A percentile compares a stretch with the other conserved stretches of the same genome.
Conservation (phyloP, 192 early-diverging fungal genomes). For the Coemansia furcata region DNA sequence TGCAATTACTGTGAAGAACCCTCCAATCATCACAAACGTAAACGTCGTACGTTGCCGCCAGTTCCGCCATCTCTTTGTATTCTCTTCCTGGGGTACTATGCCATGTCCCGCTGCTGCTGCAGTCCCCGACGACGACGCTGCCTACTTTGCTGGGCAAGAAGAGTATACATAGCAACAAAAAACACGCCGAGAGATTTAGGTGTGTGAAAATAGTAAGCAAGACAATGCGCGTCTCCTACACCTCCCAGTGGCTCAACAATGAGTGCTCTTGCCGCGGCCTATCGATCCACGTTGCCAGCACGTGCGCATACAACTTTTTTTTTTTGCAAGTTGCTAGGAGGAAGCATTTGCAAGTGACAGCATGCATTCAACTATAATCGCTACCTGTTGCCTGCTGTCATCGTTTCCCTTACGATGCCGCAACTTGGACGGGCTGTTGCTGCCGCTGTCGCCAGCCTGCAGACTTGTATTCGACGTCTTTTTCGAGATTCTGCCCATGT, state of each 20-base stretch:
- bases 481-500: constrained; percentile 32
- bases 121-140: not conserved
- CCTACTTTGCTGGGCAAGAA: not conserved
- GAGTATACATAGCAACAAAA: not conserved
- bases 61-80: constrained; percentile 65
- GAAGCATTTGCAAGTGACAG: not conserved
- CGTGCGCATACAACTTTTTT: not conserved
- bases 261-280: not conserved
- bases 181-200: not conserved
- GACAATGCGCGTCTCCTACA: not conserved
- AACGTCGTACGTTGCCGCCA: constrained; percentile 80
- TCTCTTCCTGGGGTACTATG: constrained; percentile 37
- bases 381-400: constrained; percentile 3
- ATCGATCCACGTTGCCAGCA: not conserved
- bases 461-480: constrained; percentile 30
- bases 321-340: not conserved
- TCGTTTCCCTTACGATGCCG: constrained; percentile 43
- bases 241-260: not conserved
- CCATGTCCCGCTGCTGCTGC: not conserved
- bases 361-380: not conserved
- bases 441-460: constrained; percentile 9
- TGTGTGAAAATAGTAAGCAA: not conserved
- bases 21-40: constrained; percentile 88
- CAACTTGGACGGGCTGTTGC: constrained; percentile 32
- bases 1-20: constrained; percentile 72